Base-by-base conservation (phyloP, 2,329 filamentous ascomycete species). In the Pseudocercospora pini-densiflorae region DNA sequence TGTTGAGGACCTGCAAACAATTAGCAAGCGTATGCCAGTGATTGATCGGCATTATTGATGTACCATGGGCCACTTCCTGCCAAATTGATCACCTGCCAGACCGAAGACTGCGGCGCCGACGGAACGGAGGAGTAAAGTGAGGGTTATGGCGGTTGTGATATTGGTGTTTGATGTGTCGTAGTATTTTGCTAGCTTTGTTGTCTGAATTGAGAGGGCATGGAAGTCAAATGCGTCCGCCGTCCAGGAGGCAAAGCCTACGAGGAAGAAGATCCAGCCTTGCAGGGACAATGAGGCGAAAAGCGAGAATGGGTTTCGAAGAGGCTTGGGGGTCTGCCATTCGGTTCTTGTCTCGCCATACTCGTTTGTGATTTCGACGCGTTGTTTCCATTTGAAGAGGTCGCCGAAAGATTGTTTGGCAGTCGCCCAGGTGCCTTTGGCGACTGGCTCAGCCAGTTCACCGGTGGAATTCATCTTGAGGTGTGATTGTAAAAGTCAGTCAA, bases 191-290 rank as follows among this genome's bases (percentile, higher is more conserved):
- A 94, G 82, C 79, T 93, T 92, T 71, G 86, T 85, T 3, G 91
- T 92, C 77, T 93, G 91, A 70, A 94, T 92, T 4, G 89, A 91
- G 8, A 94, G 84, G 27, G 92, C 90, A 79, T 93, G 91, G 76
- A 94, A 94, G 78, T 93, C 92, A 77, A 94, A 94, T 3, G 92
- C 91, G 77, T 94, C 92, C 64, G 91, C 91, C 1, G 88, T 91
- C 92, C 92, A 94, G 16, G 91, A 89, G 36, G 85, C 79, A 75
- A 94, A 88, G 2, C 91, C 92, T 10, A 93, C 89, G 47, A 91
- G 70, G 80, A 94, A 83, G 81, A 92, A 93, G 16, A 91, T 75
- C 91, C 92, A 94, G 75, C 91, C 88, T 67, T 84, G 86, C 24
- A 82, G 81, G 2, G 83, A 85, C 16, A 95, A 84, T 78, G 89